These are phyloP conservation scores for Colletotrichum acutatum DNA, from an alignment of 2,329 filamentous ascomycete genomes.

Conservation along the genomic window DNA sequence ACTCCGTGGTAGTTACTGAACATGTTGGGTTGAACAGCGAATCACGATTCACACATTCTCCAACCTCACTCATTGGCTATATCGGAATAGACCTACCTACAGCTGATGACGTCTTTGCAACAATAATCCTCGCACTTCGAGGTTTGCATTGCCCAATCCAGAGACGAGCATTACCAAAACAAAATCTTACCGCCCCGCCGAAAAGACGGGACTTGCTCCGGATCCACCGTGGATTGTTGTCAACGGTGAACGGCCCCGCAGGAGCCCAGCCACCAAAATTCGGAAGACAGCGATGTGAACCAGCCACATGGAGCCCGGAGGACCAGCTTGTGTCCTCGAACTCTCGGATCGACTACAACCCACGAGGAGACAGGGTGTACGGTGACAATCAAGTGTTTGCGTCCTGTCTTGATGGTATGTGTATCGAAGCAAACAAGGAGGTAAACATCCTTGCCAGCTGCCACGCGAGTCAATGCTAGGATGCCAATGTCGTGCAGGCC, in stretches of 20 bases:
- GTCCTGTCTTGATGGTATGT: not conserved
- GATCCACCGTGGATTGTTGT: not conserved
- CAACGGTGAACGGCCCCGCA: not conserved
- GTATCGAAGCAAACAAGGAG: not conserved
- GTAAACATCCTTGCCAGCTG: not conserved
- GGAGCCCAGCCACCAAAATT: not conserved
- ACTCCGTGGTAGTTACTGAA: too few relatives aligned
- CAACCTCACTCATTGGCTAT: not conserved
- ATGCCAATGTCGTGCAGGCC: not conserved
- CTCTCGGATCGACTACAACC: not conserved
- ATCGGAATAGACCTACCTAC: not conserved
- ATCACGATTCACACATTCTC: not conserved
- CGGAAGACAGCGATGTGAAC: not conserved
- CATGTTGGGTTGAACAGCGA: not conserved
- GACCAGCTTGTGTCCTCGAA: not conserved
- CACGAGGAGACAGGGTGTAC: not conserved
- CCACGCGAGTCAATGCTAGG: not conserved
- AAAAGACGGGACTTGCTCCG: not conserved
- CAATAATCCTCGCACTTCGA: not conserved
- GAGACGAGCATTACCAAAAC: slow-evolving; percentile 4
- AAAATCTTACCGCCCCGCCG: not conserved
- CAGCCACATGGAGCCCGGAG: not conserved
- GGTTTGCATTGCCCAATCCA: not conserved
- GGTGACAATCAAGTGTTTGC: not conserved
- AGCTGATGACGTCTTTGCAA: not conserved